Evolutionary conservation across 768 basidiomycete species (phyloP), one percentile per base, ranked within the genome.

Genomic region (Cyathus striatus): DNA sequence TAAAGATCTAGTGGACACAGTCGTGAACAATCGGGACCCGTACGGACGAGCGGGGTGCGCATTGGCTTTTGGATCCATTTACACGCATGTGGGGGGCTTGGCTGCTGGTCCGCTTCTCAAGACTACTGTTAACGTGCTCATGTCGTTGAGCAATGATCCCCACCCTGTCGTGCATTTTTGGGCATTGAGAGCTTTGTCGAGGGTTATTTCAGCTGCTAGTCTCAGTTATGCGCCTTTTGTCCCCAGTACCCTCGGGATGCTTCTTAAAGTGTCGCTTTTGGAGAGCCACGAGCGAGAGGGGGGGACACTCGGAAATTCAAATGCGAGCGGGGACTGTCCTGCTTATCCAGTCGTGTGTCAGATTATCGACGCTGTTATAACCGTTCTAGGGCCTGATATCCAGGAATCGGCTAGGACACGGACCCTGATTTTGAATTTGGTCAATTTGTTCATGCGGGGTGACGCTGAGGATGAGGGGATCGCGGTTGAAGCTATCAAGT

Each of bases 91-190:
- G 38, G 96, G 96, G 6, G 89, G 92, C 30, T 74, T 98, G n/a
- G 90, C 90, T 9, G 95, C 93, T 5, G 91, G 91, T 0, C 90
- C 96, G 0, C 74, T 97, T 13, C 73, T 98, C 46, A 98, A 97
- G 63, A 96, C 94, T 1, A 91, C 94, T 0, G 88, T 95, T 48
- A 93, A 96, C 56, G 83, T 98, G 35, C 72, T 97, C 26, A 90
- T 95, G 81, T 95, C 94, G 0, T 77, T 99, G 16, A 83, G 86
- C 61, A 93, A 89, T 47, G 96, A 99, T 60, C 93, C 95, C 0
- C 96, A 98, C 59, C 95, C 96, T 0, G 76, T 92, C 23, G 96
- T 97, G 5, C 95, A 98, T 61, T 96, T 86, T 56, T 94, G 88
- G 83, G 85, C 95, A 2, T 68, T 97, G 48, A 82, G 78, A 38